Evolutionary conservation across 1,284 basidiomycete genomes (phyloP).

Genomic region (Ganoderma meredithae): DNA sequence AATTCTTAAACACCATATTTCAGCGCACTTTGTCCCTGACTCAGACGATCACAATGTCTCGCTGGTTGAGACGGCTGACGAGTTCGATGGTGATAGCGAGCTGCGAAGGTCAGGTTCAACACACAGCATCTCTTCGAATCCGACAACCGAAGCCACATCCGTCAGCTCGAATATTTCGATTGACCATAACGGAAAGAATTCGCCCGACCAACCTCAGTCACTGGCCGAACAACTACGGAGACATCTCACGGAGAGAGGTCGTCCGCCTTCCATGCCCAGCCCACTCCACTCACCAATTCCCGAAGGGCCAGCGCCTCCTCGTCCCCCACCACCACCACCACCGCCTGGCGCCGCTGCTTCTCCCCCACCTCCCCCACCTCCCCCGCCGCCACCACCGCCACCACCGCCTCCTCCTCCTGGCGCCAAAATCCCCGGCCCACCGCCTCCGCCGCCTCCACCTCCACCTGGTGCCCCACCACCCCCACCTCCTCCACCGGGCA

Average conservation of each 20-base stretch:
- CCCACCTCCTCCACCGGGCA: slow-evolving; percentile 50
- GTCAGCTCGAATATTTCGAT: slow-evolving; percentile 50
- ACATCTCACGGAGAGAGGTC: slow-evolving; percentile 56
- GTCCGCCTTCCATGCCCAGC: slow-evolving; percentile 44
- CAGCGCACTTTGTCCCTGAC: slow-evolving; percentile 31
- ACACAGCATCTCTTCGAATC: slow-evolving; percentile 54
- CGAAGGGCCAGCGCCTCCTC: slow-evolving; percentile 42
- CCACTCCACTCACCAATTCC: slow-evolving; percentile 41
- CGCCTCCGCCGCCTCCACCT: slow-evolving; percentile 46
- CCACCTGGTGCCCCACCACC: slow-evolving; percentile 35
- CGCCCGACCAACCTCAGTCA: slow-evolving; percentile 50
- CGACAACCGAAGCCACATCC: slow-evolving; percentile 61
- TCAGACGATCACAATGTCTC: slow-evolving; percentile 28
- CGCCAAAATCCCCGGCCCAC: slow-evolving; percentile 25
- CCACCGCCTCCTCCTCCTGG: slow-evolving; percentile 26
- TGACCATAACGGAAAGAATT: slow-evolving; percentile 31
- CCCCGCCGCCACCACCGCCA: slow-evolving; percentile 44
- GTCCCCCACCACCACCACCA: slow-evolving; percentile 36
- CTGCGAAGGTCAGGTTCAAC: slow-evolving; percentile 56
- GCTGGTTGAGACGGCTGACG: slow-evolving; percentile 42
- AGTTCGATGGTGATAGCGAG: slow-evolving; percentile 49
- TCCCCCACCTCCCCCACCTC: slow-evolving; percentile 43
- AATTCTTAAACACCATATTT: not conserved
- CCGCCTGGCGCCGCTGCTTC: slow-evolving; percentile 46
- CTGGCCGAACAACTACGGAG: slow-evolving; percentile 68